Evolutionary conservation across 306 rosid species (phyloP).

Genomic region (Gastrolobium villosum): DNA sequence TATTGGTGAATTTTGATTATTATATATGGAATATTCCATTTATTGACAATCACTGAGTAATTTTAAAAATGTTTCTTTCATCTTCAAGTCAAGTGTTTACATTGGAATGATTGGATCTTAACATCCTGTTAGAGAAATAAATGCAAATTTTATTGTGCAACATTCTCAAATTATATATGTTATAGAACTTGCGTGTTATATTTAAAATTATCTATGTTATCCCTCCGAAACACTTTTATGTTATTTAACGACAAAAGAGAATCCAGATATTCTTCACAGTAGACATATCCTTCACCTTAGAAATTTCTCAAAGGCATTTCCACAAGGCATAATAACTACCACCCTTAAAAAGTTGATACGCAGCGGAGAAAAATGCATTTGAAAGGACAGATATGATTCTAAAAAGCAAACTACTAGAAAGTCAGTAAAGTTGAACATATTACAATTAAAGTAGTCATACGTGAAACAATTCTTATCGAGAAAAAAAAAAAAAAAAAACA

Average conservation of each 20-base stretch:
- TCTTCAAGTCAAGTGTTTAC: background rate
- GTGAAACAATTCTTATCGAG: background rate
- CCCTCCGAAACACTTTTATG: too few relatives aligned
- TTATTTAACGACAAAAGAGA: background rate
- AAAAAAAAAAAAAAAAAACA: background rate
- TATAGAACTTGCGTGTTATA: background rate
- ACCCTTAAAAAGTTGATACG: conserved; percentile 29
- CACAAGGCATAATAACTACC: conserved; percentile 10
- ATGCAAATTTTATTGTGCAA: too few relatives aligned
- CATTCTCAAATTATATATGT: too few relatives aligned
- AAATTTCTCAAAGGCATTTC: conserved; percentile 19
- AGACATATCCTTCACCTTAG: background rate
- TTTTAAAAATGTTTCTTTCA: background rate
- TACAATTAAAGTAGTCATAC: conserved; percentile 28
- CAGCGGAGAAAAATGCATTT: background rate
- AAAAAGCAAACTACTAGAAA: conserved; percentile 39
- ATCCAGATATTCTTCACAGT: background rate
- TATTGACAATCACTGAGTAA: background rate
- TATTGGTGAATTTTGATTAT: background rate
- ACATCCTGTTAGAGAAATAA: too few relatives aligned
- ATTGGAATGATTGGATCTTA: too few relatives aligned
- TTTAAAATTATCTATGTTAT: background rate
- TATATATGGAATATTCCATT: background rate
- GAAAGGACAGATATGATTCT: conserved; percentile 44
- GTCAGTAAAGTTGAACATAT: conserved; percentile 34